phyloP scores from a whole-genome alignment of 139 green algal genomes.

The Eudorina sp. region DNA sequence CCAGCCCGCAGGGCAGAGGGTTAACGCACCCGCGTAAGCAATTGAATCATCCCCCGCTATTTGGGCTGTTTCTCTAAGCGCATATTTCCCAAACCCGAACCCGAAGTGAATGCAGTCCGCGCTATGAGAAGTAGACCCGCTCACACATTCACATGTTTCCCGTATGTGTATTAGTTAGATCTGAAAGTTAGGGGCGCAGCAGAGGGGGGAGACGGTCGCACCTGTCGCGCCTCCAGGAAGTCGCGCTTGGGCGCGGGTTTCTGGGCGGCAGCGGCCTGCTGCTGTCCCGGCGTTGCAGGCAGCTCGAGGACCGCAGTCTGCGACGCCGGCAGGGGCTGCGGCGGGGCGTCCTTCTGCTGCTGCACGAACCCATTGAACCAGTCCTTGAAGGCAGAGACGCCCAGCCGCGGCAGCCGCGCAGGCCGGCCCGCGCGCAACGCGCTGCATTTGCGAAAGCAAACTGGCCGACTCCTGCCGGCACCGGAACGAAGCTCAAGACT shows the following conservation, averaged over 20 bases:
- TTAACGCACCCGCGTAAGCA: no score
- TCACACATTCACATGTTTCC: no score
- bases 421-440: neutral
- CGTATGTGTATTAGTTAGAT: no score
- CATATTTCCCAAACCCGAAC: no score
- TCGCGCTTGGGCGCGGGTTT: constrained; percentile 38
- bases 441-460: neutral
- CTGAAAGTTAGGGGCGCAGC: no score
- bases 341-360: neutral
- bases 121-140: no score
- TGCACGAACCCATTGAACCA: constrained; percentile 8
- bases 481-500: neutral
- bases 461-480: neutral
- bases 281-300: neutral
- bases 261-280: neutral
- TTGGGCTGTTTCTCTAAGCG: no score
- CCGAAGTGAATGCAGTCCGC: no score
- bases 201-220: neutral
- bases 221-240: constrained; percentile 52
- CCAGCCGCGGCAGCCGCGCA: constrained; percentile 1
- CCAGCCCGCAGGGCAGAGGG: no score
- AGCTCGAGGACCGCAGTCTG: neutral
- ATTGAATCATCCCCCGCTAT: no score
- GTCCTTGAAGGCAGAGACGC: constrained; percentile 26
- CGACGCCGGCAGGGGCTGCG: neutral